Conservation (phyloP, 1,139 yeast genomes). For the Taiozyma sp. region DNA sequence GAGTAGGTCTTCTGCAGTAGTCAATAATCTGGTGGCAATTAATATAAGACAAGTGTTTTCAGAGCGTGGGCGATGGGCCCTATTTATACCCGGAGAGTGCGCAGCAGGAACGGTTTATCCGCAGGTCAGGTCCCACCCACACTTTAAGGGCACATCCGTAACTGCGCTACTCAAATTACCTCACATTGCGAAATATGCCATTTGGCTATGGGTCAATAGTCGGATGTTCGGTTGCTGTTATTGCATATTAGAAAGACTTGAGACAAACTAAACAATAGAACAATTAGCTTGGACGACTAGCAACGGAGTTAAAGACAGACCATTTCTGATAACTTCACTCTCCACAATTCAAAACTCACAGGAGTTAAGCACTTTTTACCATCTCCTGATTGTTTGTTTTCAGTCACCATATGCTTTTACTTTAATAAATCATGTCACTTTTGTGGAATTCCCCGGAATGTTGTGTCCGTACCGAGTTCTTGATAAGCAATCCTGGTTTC, state of each 20-base stretch:
- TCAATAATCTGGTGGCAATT: not conserved
- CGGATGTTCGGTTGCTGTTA: not conserved
- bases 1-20: not conserved
- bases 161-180: not conserved
- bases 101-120: not conserved
- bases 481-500: not conserved
- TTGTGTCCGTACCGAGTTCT: not conserved
- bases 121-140: not conserved
- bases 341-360: not conserved
- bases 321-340: too few relatives aligned
- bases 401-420: not conserved
- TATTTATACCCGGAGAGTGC: not conserved
- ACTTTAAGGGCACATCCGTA: not conserved
- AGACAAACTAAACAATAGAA: not conserved
- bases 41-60: not conserved
- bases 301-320: too few relatives aligned
- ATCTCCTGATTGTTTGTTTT: not conserved
- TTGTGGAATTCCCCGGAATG: not conserved
- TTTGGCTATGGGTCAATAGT: not conserved
- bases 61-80: not conserved
- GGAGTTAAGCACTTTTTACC: not conserved
- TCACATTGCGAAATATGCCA: not conserved
- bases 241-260: not conserved
- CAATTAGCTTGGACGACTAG: too few relatives aligned
- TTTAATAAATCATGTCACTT: not conserved